Evolutionary conservation across 78 protist genomes (phyloP).

Genomic region (Guillardia theta): DNA sequence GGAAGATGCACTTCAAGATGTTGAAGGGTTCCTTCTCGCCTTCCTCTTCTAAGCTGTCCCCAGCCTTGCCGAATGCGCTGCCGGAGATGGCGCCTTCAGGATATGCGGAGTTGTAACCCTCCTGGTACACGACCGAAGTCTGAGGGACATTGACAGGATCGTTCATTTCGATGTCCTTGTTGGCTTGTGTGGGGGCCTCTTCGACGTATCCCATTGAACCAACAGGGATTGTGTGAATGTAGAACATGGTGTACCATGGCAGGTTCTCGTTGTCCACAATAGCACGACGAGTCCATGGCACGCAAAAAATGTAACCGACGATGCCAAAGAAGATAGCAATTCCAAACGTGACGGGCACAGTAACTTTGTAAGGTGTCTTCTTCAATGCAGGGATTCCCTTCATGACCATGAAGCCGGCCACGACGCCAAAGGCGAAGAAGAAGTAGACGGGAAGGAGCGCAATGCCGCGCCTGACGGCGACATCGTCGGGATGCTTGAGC

Average conservation of each 20-base stretch:
- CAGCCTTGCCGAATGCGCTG: background rate
- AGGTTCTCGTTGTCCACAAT: background rate
- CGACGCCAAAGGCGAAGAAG: background rate
- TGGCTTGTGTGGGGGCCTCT: background rate
- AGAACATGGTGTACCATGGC: background rate
- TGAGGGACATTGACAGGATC: background rate
- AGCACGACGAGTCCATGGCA: background rate
- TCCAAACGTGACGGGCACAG: background rate
- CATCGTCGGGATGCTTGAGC: background rate
- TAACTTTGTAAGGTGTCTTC: background rate
- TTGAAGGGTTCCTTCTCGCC: background rate
- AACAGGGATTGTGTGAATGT: background rate
- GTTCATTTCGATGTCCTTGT: background rate
- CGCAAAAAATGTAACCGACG: background rate
- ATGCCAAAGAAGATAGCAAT: background rate
- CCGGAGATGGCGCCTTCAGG: background rate
- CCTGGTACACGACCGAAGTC: background rate
- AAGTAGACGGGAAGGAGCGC: background rate
- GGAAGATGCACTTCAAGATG: background rate
- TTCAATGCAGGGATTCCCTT: background rate
- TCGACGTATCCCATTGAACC: background rate
- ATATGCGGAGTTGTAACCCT: background rate
- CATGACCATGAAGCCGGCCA: conserved; percentile 40
- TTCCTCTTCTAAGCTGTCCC: background rate
- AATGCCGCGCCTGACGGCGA: conserved; percentile 24